These are phyloP conservation scores for Starmerella apis DNA, from an alignment of 805 yeast genomes.

Conservation along the genomic window DNA sequence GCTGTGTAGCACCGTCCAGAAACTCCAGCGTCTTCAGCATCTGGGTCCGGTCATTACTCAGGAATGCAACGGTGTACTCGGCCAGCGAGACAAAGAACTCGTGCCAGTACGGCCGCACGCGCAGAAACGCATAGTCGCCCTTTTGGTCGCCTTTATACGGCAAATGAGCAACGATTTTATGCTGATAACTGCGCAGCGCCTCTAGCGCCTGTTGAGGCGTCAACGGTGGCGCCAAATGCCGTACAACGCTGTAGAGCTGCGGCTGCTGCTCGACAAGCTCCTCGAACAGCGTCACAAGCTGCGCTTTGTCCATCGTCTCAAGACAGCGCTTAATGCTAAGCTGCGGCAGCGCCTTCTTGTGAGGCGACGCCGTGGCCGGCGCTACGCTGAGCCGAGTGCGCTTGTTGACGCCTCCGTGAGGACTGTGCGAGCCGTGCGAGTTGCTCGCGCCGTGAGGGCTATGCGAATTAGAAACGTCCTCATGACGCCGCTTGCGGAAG, in stretches of 20 bases:
- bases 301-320: slow-evolving; percentile 53
- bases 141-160: slow-evolving; percentile 38
- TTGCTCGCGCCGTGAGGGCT: not conserved
- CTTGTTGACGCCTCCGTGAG: slow-evolving; percentile 10
- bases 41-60: slow-evolving; percentile 59
- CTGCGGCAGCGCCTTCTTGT: slow-evolving; percentile 22
- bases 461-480: slow-evolving; percentile 8
- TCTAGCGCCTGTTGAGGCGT: slow-evolving; percentile 43
- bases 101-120: slow-evolving; percentile 56
- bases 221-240: slow-evolving; percentile 47
- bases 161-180: slow-evolving; percentile 38
- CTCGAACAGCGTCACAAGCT: slow-evolving; percentile 44
- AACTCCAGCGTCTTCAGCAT: slow-evolving; percentile 48
- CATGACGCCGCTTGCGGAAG: slow-evolving; percentile 25
- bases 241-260: slow-evolving; percentile 44
- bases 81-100: slow-evolving; percentile 62
- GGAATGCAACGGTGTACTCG: slow-evolving; percentile 60
- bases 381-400: slow-evolving; percentile 13
- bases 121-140: slow-evolving; percentile 58
- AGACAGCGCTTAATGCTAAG: slow-evolving; percentile 55
- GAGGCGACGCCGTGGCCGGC: slow-evolving; percentile 2
- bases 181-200: slow-evolving; percentile 40
- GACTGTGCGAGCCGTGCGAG: not conserved
- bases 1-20: slow-evolving; percentile 48
- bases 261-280: slow-evolving; percentile 52